A percentile compares a stretch with the other conserved stretches of the same genome.
Conservation (phyloP, 2,329 filamentous ascomycete genomes). For the Pseudocercospora eumusae region DNA sequence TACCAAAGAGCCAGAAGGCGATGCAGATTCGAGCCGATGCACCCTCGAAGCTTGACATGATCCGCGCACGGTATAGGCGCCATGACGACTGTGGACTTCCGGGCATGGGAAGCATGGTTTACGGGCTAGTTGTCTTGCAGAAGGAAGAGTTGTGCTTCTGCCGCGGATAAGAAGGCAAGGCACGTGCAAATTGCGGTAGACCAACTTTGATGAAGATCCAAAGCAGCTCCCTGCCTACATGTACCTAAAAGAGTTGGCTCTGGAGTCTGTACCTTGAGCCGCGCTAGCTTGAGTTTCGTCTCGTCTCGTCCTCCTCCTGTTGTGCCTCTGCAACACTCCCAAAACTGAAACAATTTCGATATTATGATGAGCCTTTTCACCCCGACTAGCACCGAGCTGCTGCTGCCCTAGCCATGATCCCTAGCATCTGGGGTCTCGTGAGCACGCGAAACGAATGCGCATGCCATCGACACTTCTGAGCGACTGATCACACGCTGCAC, state of each 20-base stretch:
- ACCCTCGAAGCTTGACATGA: slow-evolving; percentile 64
- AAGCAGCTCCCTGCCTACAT: background rate
- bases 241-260: too few relatives aligned
- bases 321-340: slow-evolving; percentile 5
- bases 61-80: slow-evolving; percentile 62
- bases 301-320: slow-evolving; percentile 7
- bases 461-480: slow-evolving; percentile 11
- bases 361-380: slow-evolving; percentile 6
- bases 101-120: slow-evolving; percentile 19
- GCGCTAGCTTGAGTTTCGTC: background rate
- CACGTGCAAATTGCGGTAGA: background rate
- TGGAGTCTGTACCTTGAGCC: background rate
- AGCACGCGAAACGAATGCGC: slow-evolving; percentile 11
- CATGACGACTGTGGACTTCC: slow-evolving; percentile 15
- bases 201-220: background rate
- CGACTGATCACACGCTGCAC: background rate
- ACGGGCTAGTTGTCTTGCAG: background rate
- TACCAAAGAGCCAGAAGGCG: slow-evolving; percentile 95
- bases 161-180: slow-evolving; percentile 1
- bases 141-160: background rate
- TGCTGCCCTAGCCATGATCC: slow-evolving; percentile 2
- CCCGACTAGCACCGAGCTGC: slow-evolving; percentile 5
- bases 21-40: slow-evolving; percentile 70
- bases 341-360: background rate
- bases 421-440: slow-evolving; percentile 13